Evolutionary conservation across 192 early-diverging fungal genomes (phyloP).

Genomic region (Podila minutissima): DNA sequence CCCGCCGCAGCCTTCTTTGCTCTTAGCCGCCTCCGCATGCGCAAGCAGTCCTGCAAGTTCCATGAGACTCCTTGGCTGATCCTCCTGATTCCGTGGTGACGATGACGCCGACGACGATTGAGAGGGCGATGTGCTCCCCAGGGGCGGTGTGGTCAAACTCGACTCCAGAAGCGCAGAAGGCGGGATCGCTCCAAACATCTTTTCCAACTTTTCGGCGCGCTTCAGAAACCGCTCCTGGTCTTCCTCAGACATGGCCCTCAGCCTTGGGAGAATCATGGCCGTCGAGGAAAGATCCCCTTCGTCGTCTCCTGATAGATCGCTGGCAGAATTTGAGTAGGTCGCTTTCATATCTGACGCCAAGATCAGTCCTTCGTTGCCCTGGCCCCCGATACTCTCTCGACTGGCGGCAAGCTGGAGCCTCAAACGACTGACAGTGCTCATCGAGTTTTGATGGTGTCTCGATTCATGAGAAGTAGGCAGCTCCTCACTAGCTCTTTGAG

Average conservation of each 20-base stretch:
- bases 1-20: too few relatives aligned
- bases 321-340: not conserved
- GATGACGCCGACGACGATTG: not conserved
- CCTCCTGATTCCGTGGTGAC: not conserved
- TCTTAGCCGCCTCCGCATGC: too few relatives aligned
- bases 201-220: slow-evolving; percentile 52
- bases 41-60: not conserved
- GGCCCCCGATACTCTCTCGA: not conserved
- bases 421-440: not conserved
- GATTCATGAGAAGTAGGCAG: not conserved
- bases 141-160: slow-evolving; percentile 5
- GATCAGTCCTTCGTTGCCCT: not conserved
- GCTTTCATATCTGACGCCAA: not conserved
- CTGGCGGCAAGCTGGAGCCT: not conserved
- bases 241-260: slow-evolving; percentile 36
- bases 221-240: slow-evolving; percentile 47
- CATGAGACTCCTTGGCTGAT: not conserved
- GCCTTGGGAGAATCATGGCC: slow-evolving; percentile 13
- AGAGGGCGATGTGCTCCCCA: not conserved
- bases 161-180: slow-evolving; percentile 17
- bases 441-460: not conserved
- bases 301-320: not conserved
- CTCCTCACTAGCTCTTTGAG: not conserved
- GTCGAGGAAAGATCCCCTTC: not conserved
- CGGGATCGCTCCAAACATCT: slow-evolving; percentile 50